Evolutionary conservation across 1,284 basidiomycete genomes (phyloP).

Genomic region (Ustilago nuda): DNA sequence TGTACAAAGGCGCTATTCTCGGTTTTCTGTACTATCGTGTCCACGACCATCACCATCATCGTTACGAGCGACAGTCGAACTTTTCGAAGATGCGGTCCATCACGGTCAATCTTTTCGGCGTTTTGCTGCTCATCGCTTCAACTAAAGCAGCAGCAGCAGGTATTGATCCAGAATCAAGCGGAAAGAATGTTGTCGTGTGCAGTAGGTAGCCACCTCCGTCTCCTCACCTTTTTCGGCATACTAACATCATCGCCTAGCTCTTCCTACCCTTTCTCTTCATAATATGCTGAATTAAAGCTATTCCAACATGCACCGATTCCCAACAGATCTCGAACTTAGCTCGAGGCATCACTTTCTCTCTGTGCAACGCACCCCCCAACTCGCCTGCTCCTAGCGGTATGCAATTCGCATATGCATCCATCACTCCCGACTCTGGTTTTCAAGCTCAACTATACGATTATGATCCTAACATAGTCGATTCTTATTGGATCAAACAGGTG

Average conservation of each 20-base stretch:
- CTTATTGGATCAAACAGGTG: conserved; percentile 14
- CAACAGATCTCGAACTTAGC: conserved; percentile 8
- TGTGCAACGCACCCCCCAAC: background rate
- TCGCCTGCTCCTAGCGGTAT: background rate
- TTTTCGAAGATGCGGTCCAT: background rate
- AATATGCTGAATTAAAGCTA: background rate
- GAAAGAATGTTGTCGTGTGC: conserved; percentile 22
- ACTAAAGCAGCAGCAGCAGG: background rate
- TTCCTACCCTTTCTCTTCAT: too few relatives aligned
- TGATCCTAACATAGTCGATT: background rate
- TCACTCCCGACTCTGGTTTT: conserved; percentile 6
- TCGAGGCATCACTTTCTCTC: conserved; percentile 13
- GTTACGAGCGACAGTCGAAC: background rate
- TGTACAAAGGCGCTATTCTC: too few relatives aligned
- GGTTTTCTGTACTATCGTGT: background rate
- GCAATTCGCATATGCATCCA: conserved; percentile 4
- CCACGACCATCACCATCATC: background rate
- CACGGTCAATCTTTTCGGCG: background rate
- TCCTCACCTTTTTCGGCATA: background rate
- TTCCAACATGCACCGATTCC: conserved; percentile 1
- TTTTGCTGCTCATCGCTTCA: background rate
- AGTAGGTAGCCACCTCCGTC: conserved; percentile 12
- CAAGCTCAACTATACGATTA: conserved; percentile 8
- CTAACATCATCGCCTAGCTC: too few relatives aligned
- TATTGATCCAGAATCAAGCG: background rate